phyloP scores from a whole-genome alignment of 306 rosid species.

The Senna tora region DNA sequence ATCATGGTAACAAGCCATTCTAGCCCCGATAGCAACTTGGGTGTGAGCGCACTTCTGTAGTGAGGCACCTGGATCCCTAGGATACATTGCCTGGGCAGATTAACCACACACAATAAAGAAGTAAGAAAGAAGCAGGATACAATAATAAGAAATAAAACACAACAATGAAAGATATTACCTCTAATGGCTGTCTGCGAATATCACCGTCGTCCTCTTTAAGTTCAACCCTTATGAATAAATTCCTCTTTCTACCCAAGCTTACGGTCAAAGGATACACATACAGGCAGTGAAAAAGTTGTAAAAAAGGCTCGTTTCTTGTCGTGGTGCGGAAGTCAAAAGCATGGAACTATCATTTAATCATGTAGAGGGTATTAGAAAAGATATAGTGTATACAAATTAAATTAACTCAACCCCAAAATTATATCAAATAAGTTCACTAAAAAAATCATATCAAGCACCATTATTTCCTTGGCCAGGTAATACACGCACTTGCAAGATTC shows the following conservation, averaged over 20 bases:
- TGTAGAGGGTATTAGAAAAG: slow-evolving; percentile 34
- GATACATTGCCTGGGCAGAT: slow-evolving; percentile 77
- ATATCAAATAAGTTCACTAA: slow-evolving; percentile 8
- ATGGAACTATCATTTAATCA: slow-evolving; percentile 77
- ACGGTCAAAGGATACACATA: slow-evolving; percentile 91
- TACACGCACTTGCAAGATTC: slow-evolving; percentile 23
- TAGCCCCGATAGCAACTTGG: slow-evolving; percentile 90
- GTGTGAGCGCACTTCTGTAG: slow-evolving; percentile 85
- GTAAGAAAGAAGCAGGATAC: slow-evolving; percentile 27
- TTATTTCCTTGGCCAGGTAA: slow-evolving; percentile 34
- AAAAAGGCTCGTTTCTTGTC: slow-evolving; percentile 93
- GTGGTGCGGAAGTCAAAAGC: slow-evolving; percentile 98
- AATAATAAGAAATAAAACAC: slow-evolving; percentile 17
- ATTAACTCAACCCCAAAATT: slow-evolving; percentile 21
- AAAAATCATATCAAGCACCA: slow-evolving; percentile 13
- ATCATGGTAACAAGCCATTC: slow-evolving; percentile 82
- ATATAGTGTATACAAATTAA: slow-evolving; percentile 34
- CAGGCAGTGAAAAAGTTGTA: slow-evolving; percentile 97
- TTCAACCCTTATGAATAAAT: slow-evolving; percentile 85
- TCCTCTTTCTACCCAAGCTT: slow-evolving; percentile 95
- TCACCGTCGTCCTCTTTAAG: slow-evolving; percentile 94
- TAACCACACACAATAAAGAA: slow-evolving; percentile 35
- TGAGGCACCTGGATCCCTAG: slow-evolving; percentile 72
- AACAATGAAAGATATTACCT: slow-evolving; percentile 53
- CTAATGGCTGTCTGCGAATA: slow-evolving; percentile 84